phyloP scores from a whole-genome alignment of 2,329 filamentous ascomycete species.

The Pseudogymnoascus sp. region DNA sequence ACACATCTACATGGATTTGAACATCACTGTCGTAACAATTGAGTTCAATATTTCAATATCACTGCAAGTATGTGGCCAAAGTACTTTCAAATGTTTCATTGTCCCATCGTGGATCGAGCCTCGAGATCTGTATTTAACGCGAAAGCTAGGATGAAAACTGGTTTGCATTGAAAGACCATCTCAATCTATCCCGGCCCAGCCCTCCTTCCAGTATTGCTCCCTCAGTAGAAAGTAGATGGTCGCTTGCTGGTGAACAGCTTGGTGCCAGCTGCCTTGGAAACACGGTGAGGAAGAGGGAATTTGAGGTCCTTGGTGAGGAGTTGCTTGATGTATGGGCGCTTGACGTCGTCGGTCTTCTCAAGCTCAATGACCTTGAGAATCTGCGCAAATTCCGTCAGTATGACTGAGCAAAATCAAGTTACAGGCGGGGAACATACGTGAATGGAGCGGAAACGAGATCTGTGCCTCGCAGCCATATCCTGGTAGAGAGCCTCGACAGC shows the following conservation, averaged over 20 bases:
- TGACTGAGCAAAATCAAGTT: neutral
- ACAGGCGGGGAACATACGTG: conserved; percentile 60
- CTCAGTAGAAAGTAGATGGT: conserved; percentile 96
- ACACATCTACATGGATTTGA: neutral
- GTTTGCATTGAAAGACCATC: conserved; percentile 28
- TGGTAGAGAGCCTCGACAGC: conserved; percentile 97
- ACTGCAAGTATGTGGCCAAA: neutral
- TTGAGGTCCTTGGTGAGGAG: conserved; percentile 88
- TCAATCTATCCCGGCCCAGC: conserved; percentile 22
- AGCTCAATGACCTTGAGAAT: conserved; percentile 98
- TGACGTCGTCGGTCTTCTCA: conserved; percentile 88
- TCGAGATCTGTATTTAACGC: conserved; percentile 13
- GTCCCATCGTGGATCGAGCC: conserved; percentile 7
- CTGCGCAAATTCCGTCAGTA: conserved; percentile 38
- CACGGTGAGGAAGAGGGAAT: conserved; percentile 97
- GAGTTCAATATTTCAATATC: neutral
- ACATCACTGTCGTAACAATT: neutral
- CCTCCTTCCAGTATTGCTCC: conserved; percentile 30
- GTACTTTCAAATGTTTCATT: conserved; percentile 11
- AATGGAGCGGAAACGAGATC: conserved; percentile 93
- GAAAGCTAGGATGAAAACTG: conserved; percentile 28
- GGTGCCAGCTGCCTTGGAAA: conserved; percentile 71
- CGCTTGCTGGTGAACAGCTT: conserved; percentile 90
- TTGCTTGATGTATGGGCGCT: conserved; percentile 99
- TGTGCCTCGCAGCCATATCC: conserved; percentile 99